Evolutionary conservation across 2,329 filamentous ascomycete species (phyloP).

Genomic region (Penicillium sp.): DNA sequence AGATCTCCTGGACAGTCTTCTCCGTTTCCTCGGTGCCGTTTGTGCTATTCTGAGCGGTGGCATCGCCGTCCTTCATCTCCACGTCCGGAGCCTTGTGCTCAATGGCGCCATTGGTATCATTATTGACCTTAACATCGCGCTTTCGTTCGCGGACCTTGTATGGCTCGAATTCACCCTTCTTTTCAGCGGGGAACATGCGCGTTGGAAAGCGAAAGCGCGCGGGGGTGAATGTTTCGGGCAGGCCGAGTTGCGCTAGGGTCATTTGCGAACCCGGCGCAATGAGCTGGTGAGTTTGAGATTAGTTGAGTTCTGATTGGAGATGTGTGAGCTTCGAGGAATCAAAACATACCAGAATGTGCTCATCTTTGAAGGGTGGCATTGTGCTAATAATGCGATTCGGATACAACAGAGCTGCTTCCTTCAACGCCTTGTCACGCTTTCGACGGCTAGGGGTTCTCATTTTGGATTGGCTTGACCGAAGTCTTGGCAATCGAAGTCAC

Average conservation of each 20-base stretch:
- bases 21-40: conserved; percentile 23
- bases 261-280: conserved; percentile 74
- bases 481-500: neutral
- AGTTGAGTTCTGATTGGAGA: neutral
- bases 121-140: conserved; percentile 29
- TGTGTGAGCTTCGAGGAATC: neutral
- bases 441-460: conserved; percentile 7
- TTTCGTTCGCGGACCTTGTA: conserved; percentile 68
- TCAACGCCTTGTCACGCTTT: conserved; percentile 14
- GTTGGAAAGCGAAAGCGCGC: conserved; percentile 84
- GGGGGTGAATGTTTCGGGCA: conserved; percentile 86
- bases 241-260: conserved; percentile 86
- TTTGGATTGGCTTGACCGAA: conserved; percentile 22
- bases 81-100: conserved; percentile 39
- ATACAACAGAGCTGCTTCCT: conserved; percentile 15
- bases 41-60: conserved; percentile 7
- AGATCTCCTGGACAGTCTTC: conserved; percentile 46
- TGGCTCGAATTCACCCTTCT: conserved; percentile 77
- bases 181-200: conserved; percentile 83
- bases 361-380: conserved; percentile 55
- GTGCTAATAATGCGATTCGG: conserved; percentile 23
- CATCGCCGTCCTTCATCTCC: conserved; percentile 47
- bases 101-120: conserved; percentile 29
- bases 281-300: conserved; percentile 34
- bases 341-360: conserved; percentile 50